Conservation (phyloP, 225 moss, liverwort and hornwort genomes). For the Ulota crispa region DNA sequence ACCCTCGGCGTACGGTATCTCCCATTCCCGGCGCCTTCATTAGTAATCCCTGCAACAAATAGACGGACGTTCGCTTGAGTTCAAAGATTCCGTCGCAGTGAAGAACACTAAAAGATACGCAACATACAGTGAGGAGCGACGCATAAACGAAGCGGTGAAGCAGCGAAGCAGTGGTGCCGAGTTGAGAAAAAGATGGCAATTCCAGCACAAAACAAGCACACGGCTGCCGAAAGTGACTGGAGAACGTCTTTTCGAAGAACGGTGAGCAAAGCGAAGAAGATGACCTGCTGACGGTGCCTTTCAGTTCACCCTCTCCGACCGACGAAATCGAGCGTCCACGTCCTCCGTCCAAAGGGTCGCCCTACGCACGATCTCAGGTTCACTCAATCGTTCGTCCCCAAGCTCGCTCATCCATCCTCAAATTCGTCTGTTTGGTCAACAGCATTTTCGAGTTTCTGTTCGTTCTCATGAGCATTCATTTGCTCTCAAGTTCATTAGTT, state of each 20-base stretch:
- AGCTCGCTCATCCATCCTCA: not conserved
- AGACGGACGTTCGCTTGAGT: no score
- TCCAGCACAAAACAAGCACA: not conserved
- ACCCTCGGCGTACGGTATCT: conserved; percentile 1
- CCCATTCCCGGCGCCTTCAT: not conserved
- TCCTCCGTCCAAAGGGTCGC: not conserved
- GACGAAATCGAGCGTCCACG: not conserved
- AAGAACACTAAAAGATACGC: not conserved
- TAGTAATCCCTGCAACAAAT: not conserved
- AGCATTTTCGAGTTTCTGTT: not conserved
- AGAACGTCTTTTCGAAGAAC: not conserved
- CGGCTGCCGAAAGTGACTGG: not conserved
- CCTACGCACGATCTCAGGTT: not conserved
- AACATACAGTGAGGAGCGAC: not conserved
- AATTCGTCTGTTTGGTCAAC: not conserved
- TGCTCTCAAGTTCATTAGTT: not conserved
- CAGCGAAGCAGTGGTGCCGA: not conserved
- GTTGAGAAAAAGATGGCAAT: not conserved
- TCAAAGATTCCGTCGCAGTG: not conserved
- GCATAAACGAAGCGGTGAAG: not conserved
- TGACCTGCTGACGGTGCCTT: not conserved
- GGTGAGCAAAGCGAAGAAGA: not conserved
- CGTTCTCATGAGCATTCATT: not conserved
- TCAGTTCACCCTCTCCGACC: not conserved
- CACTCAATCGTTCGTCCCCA: not conserved